Conservation (phyloP, 1,284 basidiomycete species). For the Cryptococcus sp. region DNA sequence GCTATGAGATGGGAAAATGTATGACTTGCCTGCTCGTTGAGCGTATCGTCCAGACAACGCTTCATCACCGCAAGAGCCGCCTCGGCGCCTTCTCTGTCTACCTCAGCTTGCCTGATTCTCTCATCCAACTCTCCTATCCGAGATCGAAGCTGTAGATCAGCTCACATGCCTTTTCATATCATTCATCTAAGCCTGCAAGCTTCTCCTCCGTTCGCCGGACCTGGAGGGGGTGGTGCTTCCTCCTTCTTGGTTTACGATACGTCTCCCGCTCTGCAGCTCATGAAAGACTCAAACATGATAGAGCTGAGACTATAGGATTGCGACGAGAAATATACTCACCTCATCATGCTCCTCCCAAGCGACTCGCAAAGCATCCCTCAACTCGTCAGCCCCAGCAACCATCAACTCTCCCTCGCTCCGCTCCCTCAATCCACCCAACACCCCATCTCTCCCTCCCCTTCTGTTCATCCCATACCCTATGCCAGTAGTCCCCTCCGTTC, state of each 20-base stretch:
- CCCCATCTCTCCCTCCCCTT: conserved; percentile 1
- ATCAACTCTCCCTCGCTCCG: conserved; percentile 30
- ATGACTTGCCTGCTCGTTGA: conserved; percentile 29
- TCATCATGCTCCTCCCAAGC: conserved; percentile 34
- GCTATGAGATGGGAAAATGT: not conserved
- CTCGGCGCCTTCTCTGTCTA: conserved; percentile 9
- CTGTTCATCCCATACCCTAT: too few species aligned
- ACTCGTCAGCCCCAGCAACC: conserved; percentile 22
- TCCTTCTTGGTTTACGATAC: too few species aligned
- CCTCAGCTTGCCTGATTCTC: too few species aligned
- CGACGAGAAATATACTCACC: conserved; percentile 20
- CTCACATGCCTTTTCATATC: too few species aligned
- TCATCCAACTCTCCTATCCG: conserved; percentile 6
- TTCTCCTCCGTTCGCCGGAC: too few species aligned
- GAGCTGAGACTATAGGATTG: too few species aligned
- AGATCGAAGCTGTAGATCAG: too few species aligned
- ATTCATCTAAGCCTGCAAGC: too few species aligned
- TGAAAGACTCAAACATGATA: too few species aligned
- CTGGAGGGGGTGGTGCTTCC: not conserved
- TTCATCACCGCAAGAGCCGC: conserved; percentile 14
- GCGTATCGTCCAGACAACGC: conserved; percentile 25
- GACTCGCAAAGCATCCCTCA: conserved; percentile 26
- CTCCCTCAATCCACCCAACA: conserved; percentile 25
- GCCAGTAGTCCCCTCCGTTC: too few species aligned
- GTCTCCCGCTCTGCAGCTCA: too few species aligned